These are phyloP conservation scores for Triticum urartu DNA, from an alignment of 176 grass and related monocot species.

Conservation along the genomic window DNA sequence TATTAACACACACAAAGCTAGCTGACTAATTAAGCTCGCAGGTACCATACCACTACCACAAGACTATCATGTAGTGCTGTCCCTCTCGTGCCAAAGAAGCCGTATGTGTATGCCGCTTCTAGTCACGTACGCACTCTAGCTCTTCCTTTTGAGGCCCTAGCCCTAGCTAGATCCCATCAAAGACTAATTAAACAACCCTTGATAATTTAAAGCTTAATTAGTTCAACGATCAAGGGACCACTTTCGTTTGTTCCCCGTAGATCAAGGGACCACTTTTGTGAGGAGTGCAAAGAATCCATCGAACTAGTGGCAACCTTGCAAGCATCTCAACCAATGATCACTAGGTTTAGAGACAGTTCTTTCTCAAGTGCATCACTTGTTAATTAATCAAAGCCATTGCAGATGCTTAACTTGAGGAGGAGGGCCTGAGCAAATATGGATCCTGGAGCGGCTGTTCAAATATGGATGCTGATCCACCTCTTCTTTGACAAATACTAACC, in stretches of 20 bases:
- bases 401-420: slow-evolving; percentile 10
- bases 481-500: neutral
- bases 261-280: neutral
- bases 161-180: neutral
- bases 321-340: neutral
- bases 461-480: neutral
- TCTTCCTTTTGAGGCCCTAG: neutral
- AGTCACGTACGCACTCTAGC: neutral
- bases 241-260: neutral
- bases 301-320: neutral
- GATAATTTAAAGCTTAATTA: neutral
- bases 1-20: neutral
- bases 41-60: neutral
- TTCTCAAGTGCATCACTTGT: neutral
- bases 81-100: slow-evolving; percentile 3
- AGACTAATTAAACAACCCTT: neutral
- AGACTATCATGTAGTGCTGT: no score
- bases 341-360: neutral
- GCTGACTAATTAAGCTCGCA: neutral
- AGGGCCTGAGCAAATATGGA: neutral
- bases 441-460: neutral
- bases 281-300: neutral
- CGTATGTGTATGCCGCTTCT: no score
- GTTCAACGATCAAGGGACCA: neutral
- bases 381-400: neutral